A percentile compares a stretch with the other conserved stretches of the same genome.
phyloP scores from a whole-genome alignment of 495 filamentous ascomycete genomes.

The Penicillium nucicola region DNA sequence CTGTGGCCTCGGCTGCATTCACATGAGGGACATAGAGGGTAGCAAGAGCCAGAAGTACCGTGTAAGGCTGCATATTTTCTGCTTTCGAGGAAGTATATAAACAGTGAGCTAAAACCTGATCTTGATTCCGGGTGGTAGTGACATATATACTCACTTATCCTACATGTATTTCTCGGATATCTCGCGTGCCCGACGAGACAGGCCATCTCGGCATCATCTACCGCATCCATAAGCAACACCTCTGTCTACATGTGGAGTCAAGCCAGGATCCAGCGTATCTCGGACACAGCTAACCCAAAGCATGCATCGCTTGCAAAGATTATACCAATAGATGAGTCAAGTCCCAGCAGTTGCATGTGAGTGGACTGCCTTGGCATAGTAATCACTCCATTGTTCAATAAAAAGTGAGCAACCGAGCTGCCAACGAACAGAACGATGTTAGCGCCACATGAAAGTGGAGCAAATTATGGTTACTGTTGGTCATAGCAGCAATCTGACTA shows the following conservation, averaged over 20 bases:
- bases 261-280: neutral
- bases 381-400: too few relatives aligned
- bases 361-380: too few relatives aligned
- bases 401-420: too few relatives aligned
- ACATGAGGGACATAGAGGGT: neutral
- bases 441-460: neutral
- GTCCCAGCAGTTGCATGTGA: neutral
- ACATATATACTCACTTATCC: neutral
- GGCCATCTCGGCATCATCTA: neutral
- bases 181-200: neutral
- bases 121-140: too few relatives aligned
- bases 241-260: neutral
- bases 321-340: neutral
- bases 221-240: neutral
- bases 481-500: neutral
- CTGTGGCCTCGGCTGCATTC: conserved; percentile 13
- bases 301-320: neutral
- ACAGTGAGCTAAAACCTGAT: neutral
- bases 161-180: too few relatives aligned
- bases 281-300: neutral
- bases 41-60: conserved; percentile 9
- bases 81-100: too few relatives aligned
- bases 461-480: neutral
- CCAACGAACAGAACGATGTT: too few relatives aligned
- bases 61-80: conserved; percentile 2